Percentiles rank a stretch among this genome's conserved stretches.
These are phyloP conservation scores for Peronosclerospora sorghi DNA, from an alignment of 352 stramenopile genomes.

Conservation along the genomic window DNA sequence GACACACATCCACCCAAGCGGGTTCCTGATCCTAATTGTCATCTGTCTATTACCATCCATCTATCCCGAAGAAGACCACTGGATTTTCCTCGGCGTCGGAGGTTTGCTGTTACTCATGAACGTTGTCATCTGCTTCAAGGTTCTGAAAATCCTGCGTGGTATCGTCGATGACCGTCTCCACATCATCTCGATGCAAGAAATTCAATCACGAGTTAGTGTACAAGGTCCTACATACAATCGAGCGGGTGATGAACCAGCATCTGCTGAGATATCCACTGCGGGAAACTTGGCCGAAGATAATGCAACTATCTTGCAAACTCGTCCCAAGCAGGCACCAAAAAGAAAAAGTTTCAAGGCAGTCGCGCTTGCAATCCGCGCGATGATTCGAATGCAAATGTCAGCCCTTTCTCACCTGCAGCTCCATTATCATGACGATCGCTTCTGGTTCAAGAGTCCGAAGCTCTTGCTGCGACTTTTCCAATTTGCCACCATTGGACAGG, in stretches of 20 bases:
- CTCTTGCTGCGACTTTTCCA: slow-evolving; percentile 72
- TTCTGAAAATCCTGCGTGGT: slow-evolving; percentile 66
- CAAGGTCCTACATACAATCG: slow-evolving; percentile 1
- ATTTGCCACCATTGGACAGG: slow-evolving; percentile 77
- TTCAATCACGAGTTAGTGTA: slow-evolving; percentile 27
- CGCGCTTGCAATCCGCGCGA: slow-evolving; percentile 46
- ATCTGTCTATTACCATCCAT: slow-evolving; percentile 59
- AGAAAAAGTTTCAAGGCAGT: slow-evolving; percentile 41
- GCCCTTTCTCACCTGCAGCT: slow-evolving; percentile 73
- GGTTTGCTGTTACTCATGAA: slow-evolving; percentile 44
- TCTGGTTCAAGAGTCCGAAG: slow-evolving; percentile 72
- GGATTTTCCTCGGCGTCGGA: slow-evolving; percentile 67
- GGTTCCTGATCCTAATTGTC: slow-evolving; percentile 63
- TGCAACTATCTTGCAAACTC: not conserved
- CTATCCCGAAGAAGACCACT: slow-evolving; percentile 52
- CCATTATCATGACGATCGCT: slow-evolving; percentile 69
- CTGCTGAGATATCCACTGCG: slow-evolving; percentile 7
- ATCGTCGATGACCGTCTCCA: slow-evolving; percentile 76
- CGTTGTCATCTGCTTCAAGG: slow-evolving; percentile 78
- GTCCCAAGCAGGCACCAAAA: slow-evolving; percentile 10
- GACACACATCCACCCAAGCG: slow-evolving; percentile 66
- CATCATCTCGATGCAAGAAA: slow-evolving; percentile 58
- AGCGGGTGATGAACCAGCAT: slow-evolving; percentile 3
- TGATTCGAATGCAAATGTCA: slow-evolving; percentile 85
- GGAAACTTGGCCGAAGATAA: slow-evolving; percentile 5